These are phyloP conservation scores for Fermentozyma sake DNA, from an alignment of 1,139 yeast species.

Conservation along the genomic window DNA sequence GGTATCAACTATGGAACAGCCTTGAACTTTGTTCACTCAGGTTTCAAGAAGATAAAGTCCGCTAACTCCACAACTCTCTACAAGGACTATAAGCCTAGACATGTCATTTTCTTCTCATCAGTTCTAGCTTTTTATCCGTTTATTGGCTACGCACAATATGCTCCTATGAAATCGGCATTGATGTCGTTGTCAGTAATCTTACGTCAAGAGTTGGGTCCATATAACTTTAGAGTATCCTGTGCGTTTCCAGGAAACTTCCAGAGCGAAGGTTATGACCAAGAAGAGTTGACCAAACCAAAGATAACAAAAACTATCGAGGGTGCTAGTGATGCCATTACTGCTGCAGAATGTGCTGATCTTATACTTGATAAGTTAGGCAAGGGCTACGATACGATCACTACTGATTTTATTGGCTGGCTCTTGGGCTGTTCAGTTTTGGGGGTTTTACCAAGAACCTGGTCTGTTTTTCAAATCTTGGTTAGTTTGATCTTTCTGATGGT, in stretches of 20 bases:
- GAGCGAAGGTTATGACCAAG: constrained; percentile 83
- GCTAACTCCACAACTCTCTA: constrained; percentile 2
- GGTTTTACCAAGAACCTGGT: constrained; percentile 59
- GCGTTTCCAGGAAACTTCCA: constrained; percentile 86
- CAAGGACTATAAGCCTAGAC: constrained; percentile 34
- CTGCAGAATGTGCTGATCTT: constrained; percentile 60
- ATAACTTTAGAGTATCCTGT: constrained; percentile 55
- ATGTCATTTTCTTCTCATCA: constrained; percentile 74
- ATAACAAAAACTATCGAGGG: constrained; percentile 86
- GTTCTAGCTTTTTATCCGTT: constrained; percentile 81
- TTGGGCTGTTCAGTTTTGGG: constrained; percentile 69
- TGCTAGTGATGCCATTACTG: constrained; percentile 64
- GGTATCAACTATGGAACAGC: constrained; percentile 71
- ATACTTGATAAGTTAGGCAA: constrained; percentile 52
- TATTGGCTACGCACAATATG: constrained; percentile 87
- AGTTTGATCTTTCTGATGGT: constrained; percentile 52
- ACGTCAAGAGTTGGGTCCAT: constrained; percentile 76
- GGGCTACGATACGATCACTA: constrained; percentile 74
- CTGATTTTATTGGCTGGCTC: constrained; percentile 86
- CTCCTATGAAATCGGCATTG: constrained; percentile 83
- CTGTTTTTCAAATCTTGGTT: constrained; percentile 47
- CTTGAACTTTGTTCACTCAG: constrained; percentile 62
- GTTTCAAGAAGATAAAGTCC: constrained; percentile 36
- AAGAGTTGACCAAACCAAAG: constrained; percentile 79
- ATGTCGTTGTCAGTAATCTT: constrained; percentile 69